Evolutionary conservation across 2,329 filamentous ascomycete species (phyloP).

Genomic region (Exophiala alcalophila): DNA sequence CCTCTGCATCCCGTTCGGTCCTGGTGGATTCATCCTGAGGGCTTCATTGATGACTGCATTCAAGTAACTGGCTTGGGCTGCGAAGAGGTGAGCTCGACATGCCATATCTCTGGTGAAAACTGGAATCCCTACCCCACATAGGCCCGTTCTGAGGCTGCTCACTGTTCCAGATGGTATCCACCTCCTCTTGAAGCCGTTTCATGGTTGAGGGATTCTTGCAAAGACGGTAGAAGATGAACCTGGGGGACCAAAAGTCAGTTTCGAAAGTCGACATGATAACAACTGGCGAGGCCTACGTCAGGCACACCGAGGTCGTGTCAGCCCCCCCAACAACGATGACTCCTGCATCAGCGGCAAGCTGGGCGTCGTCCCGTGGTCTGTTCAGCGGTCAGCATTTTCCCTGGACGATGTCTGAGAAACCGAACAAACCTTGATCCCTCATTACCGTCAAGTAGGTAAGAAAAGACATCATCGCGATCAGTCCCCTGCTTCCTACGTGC

Average conservation of each 20-base stretch:
- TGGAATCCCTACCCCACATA: not conserved
- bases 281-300: not conserved
- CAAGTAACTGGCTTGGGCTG: conserved; percentile 36
- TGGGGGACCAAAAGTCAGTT: not conserved
- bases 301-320: conserved; percentile 1
- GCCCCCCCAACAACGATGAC: conserved; percentile 1
- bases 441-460: conserved; percentile 1
- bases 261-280: not conserved
- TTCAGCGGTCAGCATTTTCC: not conserved
- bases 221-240: conserved; percentile 2
- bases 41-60: conserved; percentile 48
- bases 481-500: not conserved
- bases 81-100: too few relatives aligned
- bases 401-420: not conserved
- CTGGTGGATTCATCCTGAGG: conserved; percentile 37
- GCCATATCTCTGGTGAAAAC: too few relatives aligned
- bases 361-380: not conserved
- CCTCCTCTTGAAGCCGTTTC: not conserved
- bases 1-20: conserved; percentile 26
- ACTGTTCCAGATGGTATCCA: not conserved
- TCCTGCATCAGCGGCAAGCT: not conserved
- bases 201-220: not conserved
- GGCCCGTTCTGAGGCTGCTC: not conserved
- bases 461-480: not conserved
- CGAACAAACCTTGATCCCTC: too few relatives aligned